Evolutionary conservation across 169 alveolate genomes (phyloP), one percentile per base, ranked within the genome.

Genomic region (Cryptosporidium viatorum): DNA sequence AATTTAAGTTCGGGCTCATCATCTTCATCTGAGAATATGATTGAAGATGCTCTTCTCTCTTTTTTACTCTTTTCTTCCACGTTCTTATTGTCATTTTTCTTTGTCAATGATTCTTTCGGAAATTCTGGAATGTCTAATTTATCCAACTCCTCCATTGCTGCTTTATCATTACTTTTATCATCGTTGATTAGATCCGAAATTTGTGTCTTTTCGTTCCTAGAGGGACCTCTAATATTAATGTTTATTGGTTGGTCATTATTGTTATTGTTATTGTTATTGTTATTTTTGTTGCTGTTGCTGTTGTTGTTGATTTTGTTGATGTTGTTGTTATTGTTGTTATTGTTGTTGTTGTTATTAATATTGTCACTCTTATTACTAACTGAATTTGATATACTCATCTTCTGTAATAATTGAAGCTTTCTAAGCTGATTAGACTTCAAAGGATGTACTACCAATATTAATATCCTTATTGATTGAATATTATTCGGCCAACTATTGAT

Each of bases 401-500:
- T 41, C 43, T 80, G 80, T 18, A 80, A 18, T 39, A 80, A 80
- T 31, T 80, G 51, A 41, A 80, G 70, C 51, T 80, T 80, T 41
- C 89, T 59, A 39, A 80, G 67, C 29, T 80, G 89, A 23, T 31
- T 31, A 14, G 73, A 65, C 14, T 80, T 80, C 33, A 80, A 43
- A 18, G 89, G 89, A 41, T 80, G 89, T 41, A 80, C 58, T 16
- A 80, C 89, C 14, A 80, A 48, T 18, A 80, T 59, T 31, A 80
- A 41, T 43, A 80, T 50, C 41, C 75, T 37, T 62, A 80, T 80
- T 62, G 89, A 31, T 62, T 80, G 55, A 45, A 80, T 59, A 59
- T 80, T 80, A 80, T 80, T 80, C 14, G 89, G 89, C 89, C 89
- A 80, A 65, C 69, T 62, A 62, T 62, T 62, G 18, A 80, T 37